Base-by-base conservation (phyloP, 2,329 filamentous ascomycete species). In the Penicillium olsonii region DNA sequence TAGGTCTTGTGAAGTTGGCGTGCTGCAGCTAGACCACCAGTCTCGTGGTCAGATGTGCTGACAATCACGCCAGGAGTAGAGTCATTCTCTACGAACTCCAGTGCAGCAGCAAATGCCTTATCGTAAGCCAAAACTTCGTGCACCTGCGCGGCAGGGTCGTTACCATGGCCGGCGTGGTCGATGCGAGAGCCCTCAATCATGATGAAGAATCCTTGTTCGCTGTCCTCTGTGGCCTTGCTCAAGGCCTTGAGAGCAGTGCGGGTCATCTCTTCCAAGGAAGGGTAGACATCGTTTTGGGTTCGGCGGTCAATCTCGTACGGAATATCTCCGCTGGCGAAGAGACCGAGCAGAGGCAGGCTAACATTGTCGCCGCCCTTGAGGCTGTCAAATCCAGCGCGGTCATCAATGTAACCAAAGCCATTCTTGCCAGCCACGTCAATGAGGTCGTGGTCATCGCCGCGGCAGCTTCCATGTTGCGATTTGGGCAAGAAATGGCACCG, bases 131-230 rank as follows among this genome's bases (percentile, higher is more conserved):
- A 78, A 0, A 99, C 92, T 71, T 99, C 94, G 60, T 89, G 86
- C 10, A 92, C 89, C 65, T 94, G 89, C 1, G 89, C 87, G 9
- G 87, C 88, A 0, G 89, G 88, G 61, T 94, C 89, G 61, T 94
- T 94, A 55, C 82, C 83, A 67, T 94, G 89, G 6, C 91, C 94
- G 4, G 94, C 92, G 68, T 99, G 94, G 65, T 99, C 94, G 62
- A 99, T 97, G 35, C 94, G 82, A 62, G 90, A 95, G 4, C 92
- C 94, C 72, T 99, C 94, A 53, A 99, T 95, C 92, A 99, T 96
- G 61, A 99, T 78, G 74, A 99, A 99, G 78, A 97, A 99, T 4
- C 94, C 94, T 71, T 95, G 85, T 35, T 97, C 90, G 54, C 83
- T 90, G 65, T 92, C 79, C 64, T 83, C 79, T 0, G 94, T 96